Evolutionary conservation across 768 basidiomycete species (phyloP), one percentile per base, ranked within the genome.

Genomic region (Rhodosporidiobolus odoratus): DNA sequence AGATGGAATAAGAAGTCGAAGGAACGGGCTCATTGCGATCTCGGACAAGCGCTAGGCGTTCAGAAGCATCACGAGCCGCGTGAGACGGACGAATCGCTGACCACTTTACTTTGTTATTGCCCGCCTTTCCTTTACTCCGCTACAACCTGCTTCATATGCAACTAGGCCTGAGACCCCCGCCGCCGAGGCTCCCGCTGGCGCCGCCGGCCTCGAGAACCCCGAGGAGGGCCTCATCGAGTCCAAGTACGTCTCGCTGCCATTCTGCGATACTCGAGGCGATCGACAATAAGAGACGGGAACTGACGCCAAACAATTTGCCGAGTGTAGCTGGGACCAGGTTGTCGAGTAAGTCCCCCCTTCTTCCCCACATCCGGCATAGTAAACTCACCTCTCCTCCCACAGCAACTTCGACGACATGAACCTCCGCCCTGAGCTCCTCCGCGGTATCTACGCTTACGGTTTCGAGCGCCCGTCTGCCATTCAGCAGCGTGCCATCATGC

Each of bases 381-480:
- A n/a, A 30, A 52, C 19, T 34, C 16, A 9, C 10, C 17, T 27
- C 35, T 37, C n/a, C 37, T 15, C 30, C 27, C 23, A 6, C 65
- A 72, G 70, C 70, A 72, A 72, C 71, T 75, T 74, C 52, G 75
- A 98, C 83, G 90, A 92, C 85, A 96, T 99, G 93, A 89, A 93
- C 62, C 82, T 98, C 78, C 96, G 92, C 84, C 83, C 91, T 54
- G 95, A 99, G 81, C 89, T 98, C 65, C 89, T 99, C 78, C 92
- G 92, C 79, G 95, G 95, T 81, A 88, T 99, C 79, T 96, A 99
- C 82, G 94, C 95, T 75, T 97, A 96, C 81, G 93, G 76, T 74
- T 98, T 97, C 78, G 95, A 99, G 84, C 94, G 92, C 78, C 95
- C 95, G 32, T 98, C 95, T 71, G 94, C 95, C 71, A 97, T 99